phyloP scores from a whole-genome alignment of 352 stramenopile species.

The Pythium phragmiticola region DNA sequence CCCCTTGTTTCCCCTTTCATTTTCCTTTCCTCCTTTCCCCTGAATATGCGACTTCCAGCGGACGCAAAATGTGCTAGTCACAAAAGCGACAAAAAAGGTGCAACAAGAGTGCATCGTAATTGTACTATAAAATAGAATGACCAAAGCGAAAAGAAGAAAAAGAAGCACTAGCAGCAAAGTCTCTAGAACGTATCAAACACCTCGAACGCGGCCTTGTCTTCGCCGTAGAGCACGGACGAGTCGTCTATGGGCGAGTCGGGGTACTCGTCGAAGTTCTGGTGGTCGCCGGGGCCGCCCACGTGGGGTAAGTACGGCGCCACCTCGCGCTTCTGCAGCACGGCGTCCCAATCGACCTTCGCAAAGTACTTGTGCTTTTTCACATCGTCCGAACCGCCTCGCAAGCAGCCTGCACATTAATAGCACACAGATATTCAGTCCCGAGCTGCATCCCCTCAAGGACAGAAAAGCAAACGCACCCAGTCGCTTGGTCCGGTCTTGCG shows the following conservation, averaged over 20 bases:
- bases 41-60: too few relatives aligned
- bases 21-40: too few relatives aligned
- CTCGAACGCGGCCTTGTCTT: constrained; percentile 83
- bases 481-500: constrained; percentile 87
- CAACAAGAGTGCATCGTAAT: too few relatives aligned
- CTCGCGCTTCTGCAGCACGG: constrained; percentile 69
- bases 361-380: constrained; percentile 95
- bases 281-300: constrained; percentile 80
- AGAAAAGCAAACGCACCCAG: constrained; percentile 48
- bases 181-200: constrained; percentile 86
- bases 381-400: constrained; percentile 86
- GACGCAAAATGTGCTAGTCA: too few relatives aligned
- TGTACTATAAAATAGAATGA: too few relatives aligned
- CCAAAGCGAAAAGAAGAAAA: background rate
- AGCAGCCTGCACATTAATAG: constrained; percentile 56
- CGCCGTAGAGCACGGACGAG: constrained; percentile 75
- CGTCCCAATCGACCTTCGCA: constrained; percentile 81
- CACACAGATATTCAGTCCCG: background rate
- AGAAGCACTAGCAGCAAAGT: background rate
- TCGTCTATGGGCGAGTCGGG: constrained; percentile 89
- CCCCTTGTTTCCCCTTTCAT: too few relatives aligned
- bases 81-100: too few relatives aligned
- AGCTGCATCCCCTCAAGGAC: background rate
- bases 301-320: constrained; percentile 84
- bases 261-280: constrained; percentile 94